Conservation (phyloP, 192 early-diverging fungal species). For the Coemansia guatemalensis region DNA sequence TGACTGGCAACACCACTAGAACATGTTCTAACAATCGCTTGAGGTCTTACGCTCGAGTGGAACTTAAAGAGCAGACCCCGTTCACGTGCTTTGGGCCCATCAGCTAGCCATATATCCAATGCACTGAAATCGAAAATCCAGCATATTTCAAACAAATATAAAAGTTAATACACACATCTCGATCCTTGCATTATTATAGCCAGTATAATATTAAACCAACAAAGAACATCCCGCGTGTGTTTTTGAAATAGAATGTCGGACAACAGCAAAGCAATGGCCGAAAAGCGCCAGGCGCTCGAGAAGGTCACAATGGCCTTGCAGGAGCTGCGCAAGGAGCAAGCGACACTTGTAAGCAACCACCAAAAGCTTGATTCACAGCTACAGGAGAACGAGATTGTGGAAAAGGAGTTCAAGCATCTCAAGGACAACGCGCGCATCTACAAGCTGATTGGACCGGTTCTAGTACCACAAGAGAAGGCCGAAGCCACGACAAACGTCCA, state of each 20-base stretch:
- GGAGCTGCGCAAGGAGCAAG: slow-evolving; percentile 73
- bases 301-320: slow-evolving; percentile 71
- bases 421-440: slow-evolving; percentile 83
- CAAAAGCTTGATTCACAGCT: slow-evolving; percentile 93
- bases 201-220: too few relatives aligned
- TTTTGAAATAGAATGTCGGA: slow-evolving; percentile 2
- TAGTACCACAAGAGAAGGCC: slow-evolving; percentile 86
- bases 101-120: too few relatives aligned
- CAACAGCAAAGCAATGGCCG: background rate
- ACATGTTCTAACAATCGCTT: too few relatives aligned
- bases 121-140: too few relatives aligned
- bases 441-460: slow-evolving; percentile 94
- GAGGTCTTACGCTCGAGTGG: too few relatives aligned
- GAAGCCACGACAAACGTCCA: slow-evolving; percentile 89
- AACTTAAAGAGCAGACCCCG: too few relatives aligned
- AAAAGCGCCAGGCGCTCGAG: slow-evolving; percentile 60
- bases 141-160: too few relatives aligned
- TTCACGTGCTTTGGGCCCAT: too few relatives aligned
- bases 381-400: slow-evolving; percentile 92
- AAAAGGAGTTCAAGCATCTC: slow-evolving; percentile 87
- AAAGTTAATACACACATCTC: too few relatives aligned
- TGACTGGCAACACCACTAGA: too few relatives aligned
- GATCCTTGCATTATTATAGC: too few relatives aligned
- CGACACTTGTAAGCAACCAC: slow-evolving; percentile 69
- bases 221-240: too few relatives aligned